Percentiles rank a stretch among this genome's conserved stretches.
Conservation (phyloP, 2,329 filamentous ascomycete genomes). For the Teratosphaeria zuluensis region DNA sequence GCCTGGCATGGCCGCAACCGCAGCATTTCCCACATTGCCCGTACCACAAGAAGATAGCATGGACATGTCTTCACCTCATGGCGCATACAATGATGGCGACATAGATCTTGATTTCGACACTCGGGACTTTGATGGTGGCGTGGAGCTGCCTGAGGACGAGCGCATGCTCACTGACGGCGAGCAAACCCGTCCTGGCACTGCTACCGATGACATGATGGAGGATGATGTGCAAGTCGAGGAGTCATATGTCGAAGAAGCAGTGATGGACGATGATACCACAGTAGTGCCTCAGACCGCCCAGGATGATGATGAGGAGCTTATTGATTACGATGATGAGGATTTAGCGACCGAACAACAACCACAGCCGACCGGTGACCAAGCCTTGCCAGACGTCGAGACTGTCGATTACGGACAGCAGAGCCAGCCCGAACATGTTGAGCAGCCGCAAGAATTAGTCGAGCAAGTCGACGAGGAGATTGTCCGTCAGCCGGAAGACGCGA, state of each 20-base stretch:
- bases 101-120: constrained; percentile 53
- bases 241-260: constrained; percentile 24
- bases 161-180: constrained; percentile 47
- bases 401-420: constrained; percentile 2
- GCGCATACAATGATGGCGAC: constrained; percentile 36
- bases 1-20: constrained; percentile 13
- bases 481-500: constrained; percentile 7
- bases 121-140: constrained; percentile 25
- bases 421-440: background rate
- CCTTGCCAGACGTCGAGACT: constrained; percentile 3
- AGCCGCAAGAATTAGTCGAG: background rate
- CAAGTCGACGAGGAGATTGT: constrained; percentile 10
- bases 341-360: constrained; percentile 1
- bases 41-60: constrained; percentile 38
- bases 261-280: constrained; percentile 21
- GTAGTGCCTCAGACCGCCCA: constrained; percentile 7
- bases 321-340: constrained; percentile 28
- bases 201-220: constrained; percentile 25
- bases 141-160: constrained; percentile 38
- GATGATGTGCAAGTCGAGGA: constrained; percentile 18
- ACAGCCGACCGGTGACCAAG: constrained; percentile 3
- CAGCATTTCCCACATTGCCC: constrained; percentile 16
- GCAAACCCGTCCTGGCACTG: constrained; percentile 28
- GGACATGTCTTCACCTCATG: constrained; percentile 44
- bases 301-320: constrained; percentile 27